These are phyloP conservation scores for Ascochyta pisi DNA, from an alignment of 2,329 filamentous ascomycete species.

Conservation along the genomic window DNA sequence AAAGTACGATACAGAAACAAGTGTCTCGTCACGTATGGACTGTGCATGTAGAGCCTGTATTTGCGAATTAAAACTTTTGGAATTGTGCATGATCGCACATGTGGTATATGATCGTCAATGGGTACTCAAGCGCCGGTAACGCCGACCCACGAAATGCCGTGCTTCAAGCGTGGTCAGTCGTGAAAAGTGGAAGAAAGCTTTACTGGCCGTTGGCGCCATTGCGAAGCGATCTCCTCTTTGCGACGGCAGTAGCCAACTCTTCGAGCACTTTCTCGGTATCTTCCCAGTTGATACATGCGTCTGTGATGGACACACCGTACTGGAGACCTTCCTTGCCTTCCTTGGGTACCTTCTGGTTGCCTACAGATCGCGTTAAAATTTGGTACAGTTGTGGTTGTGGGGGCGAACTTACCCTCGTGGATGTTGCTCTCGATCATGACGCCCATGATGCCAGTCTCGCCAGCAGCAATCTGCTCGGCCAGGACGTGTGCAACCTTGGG, in stretches of 20 bases:
- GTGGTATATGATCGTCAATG: slow-evolving; percentile 15
- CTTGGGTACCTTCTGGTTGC: slow-evolving; percentile 87
- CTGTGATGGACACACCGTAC: slow-evolving; percentile 95
- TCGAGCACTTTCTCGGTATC: slow-evolving; percentile 83
- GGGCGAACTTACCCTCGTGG: slow-evolving; percentile 74
- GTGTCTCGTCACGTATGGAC: too few species aligned
- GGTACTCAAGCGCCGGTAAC: slow-evolving; percentile 27
- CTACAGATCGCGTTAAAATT: slow-evolving; percentile 49
- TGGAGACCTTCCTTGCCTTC: slow-evolving; percentile 86
- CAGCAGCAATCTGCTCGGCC: slow-evolving; percentile 82
- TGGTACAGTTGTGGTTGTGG: not conserved
- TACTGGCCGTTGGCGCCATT: slow-evolving; percentile 40
- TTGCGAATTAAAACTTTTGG: slow-evolving; percentile 5
- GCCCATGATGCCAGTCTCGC: slow-evolving; percentile 89
- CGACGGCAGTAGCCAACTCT: slow-evolving; percentile 79
- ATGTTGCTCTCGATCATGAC: slow-evolving; percentile 99
- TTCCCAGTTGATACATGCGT: slow-evolving; percentile 95
- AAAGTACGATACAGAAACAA: not conserved
- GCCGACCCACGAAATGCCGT: slow-evolving; percentile 29
- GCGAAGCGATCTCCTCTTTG: slow-evolving; percentile 67
- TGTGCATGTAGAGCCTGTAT: too few species aligned
- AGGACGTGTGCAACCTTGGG: slow-evolving; percentile 85
- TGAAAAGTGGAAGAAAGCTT: slow-evolving; percentile 17
- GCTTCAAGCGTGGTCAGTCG: slow-evolving; percentile 10
- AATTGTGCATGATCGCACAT: slow-evolving; percentile 8